Conservation (phyloP, 441 rosid species). For the Sinapis alba region DNA sequence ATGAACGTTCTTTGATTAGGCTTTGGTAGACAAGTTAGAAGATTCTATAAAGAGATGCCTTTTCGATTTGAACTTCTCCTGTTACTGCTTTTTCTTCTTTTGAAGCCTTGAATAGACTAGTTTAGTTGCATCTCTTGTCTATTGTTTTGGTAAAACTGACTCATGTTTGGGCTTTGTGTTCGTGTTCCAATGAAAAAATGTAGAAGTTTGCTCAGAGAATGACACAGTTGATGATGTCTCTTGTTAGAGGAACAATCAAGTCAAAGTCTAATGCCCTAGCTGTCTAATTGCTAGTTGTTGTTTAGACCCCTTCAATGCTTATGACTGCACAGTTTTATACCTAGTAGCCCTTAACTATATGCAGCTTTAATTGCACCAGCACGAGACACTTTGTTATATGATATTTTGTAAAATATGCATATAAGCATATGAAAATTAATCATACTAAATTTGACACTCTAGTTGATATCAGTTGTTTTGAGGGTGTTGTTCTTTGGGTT, state of each 20-base stretch:
- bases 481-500: background rate
- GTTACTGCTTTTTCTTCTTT: constrained; percentile 1
- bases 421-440: no score
- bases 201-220: background rate
- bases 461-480: background rate
- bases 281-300: background rate
- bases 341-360: background rate
- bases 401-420: background rate
- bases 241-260: background rate
- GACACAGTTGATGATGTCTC: background rate
- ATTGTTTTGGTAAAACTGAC: background rate
- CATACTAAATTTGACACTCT: no score
- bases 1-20: constrained; percentile 1
- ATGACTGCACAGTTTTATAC: no score
- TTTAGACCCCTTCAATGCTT: background rate
- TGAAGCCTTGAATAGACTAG: background rate
- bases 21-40: background rate
- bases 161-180: constrained; percentile 4
- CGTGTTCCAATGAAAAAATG: background rate
- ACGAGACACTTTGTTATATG: background rate
- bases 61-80: background rate
- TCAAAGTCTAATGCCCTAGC: background rate
- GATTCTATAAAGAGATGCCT: background rate
- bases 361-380: no score
- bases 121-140: no score